Evolutionary conservation across 1,284 basidiomycete species (phyloP).

Genomic region (Inonotus hispidus): DNA sequence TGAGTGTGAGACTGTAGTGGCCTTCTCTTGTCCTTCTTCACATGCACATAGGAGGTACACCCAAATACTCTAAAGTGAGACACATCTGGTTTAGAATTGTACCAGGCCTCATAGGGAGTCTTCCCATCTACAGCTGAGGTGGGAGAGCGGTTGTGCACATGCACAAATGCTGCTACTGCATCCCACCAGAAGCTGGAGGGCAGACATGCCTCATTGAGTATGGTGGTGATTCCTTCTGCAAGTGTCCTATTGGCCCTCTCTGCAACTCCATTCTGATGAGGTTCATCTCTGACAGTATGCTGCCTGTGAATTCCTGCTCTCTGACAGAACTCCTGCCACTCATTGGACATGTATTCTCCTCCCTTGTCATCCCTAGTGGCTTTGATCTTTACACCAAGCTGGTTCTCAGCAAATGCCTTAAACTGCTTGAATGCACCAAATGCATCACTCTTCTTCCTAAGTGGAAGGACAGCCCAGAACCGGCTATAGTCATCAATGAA

Average conservation of each 20-base stretch:
- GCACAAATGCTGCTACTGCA: too few species aligned
- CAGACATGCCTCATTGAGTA: too few species aligned
- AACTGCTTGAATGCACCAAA: conserved; percentile 24
- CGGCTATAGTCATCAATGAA: conserved; percentile 25
- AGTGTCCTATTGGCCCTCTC: too few species aligned
- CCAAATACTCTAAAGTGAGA: too few species aligned
- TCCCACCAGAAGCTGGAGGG: background rate
- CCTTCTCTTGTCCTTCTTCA: too few species aligned
- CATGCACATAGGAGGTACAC: too few species aligned
- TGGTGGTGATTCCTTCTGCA: too few species aligned
- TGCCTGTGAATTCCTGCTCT: conserved; percentile 7
- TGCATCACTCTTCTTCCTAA: conserved; percentile 22
- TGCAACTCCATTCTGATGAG: background rate
- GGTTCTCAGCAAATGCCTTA: conserved; percentile 22
- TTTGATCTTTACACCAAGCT: conserved; percentile 22
- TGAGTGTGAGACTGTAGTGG: too few species aligned
- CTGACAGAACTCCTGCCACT: background rate
- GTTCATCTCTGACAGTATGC: conserved; percentile 5
- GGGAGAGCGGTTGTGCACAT: too few species aligned
- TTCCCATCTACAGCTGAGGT: too few species aligned
- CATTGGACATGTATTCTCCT: conserved; percentile 23
- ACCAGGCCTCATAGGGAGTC: too few species aligned
- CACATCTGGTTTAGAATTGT: too few species aligned
- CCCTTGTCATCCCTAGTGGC: conserved; percentile 28
- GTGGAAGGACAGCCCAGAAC: conserved; percentile 15